Conservation (phyloP, 2,329 filamentous ascomycete genomes). For the Helminthosporium solani region DNA sequence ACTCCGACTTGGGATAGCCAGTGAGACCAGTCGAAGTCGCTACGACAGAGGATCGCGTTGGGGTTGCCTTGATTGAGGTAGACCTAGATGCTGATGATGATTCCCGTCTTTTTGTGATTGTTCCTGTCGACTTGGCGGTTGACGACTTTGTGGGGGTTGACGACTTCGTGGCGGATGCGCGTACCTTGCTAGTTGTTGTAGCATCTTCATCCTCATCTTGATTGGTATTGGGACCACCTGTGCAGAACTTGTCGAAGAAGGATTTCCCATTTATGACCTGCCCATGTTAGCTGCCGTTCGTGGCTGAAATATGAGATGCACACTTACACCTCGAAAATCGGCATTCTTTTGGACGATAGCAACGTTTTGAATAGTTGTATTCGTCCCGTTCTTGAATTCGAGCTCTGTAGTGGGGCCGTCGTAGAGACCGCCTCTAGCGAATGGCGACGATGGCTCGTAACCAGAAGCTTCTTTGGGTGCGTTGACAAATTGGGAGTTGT, state of each 20-base stretch:
- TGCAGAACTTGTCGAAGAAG: conserved; percentile 38
- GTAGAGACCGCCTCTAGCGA: conserved; percentile 8
- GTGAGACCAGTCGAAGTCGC: conserved; percentile 4
- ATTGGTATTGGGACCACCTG: conserved; percentile 1
- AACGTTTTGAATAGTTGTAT: conserved; percentile 25
- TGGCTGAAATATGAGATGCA: neutral
- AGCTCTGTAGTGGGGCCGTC: conserved; percentile 13
- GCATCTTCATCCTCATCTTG: too few species aligned
- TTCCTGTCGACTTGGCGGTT: neutral
- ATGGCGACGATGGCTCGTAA: too few species aligned
- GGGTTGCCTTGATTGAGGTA: neutral
- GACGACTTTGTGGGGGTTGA: neutral
- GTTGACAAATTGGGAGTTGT: conserved; percentile 32
- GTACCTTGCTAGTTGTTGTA: too few species aligned
- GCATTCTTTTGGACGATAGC: conserved; percentile 9
- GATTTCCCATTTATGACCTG: conserved; percentile 34
- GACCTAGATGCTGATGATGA: conserved; percentile 2
- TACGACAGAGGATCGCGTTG: conserved; percentile 3
- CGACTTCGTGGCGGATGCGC: neutral
- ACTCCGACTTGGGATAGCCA: conserved; percentile 39
- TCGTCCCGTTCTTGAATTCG: conserved; percentile 24
- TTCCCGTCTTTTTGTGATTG: neutral
- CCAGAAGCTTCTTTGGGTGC: too few species aligned
- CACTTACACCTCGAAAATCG: conserved; percentile 21
- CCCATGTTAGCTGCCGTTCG: neutral